These are phyloP conservation scores for Sicyos edulis DNA, from an alignment of 306 rosid genomes.

Conservation along the genomic window DNA sequence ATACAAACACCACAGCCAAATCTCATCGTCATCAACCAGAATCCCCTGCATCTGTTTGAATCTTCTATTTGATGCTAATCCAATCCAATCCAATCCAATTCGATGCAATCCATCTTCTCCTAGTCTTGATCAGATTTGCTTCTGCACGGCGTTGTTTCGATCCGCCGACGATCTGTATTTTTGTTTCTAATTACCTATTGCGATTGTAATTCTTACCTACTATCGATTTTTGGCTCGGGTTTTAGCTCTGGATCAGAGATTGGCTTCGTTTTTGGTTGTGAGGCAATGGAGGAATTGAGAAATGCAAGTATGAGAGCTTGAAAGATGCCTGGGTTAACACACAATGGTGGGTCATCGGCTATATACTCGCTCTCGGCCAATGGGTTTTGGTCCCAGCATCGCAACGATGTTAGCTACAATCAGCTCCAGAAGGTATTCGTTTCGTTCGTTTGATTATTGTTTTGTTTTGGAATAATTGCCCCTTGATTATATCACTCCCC, in stretches of 20 bases:
- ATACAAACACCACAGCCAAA: constrained; percentile 51
- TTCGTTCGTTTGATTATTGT: constrained; percentile 14
- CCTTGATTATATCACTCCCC: constrained; percentile 30
- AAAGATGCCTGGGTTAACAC: constrained; percentile 85
- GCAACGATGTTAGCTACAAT: constrained; percentile 56
- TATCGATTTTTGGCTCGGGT: constrained; percentile 30
- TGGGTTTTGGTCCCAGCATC: constrained; percentile 84
- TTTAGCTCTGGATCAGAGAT: constrained; percentile 32
- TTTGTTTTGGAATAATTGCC: constrained; percentile 15
- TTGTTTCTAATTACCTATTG: constrained; percentile 15
- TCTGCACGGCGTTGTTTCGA: constrained; percentile 31
- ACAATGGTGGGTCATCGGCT: constrained; percentile 54
- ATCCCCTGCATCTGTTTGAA: constrained; percentile 45
- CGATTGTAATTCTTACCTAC: constrained; percentile 17
- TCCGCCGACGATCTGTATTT: constrained; percentile 36
- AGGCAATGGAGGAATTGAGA: constrained; percentile 37
- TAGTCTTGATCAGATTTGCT: constrained; percentile 30
- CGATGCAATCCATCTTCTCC: constrained; percentile 2
- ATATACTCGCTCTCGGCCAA: constrained; percentile 47
- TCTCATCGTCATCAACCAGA: constrained; percentile 61
- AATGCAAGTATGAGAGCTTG: constrained; percentile 42
- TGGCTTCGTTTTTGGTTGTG: constrained; percentile 27
- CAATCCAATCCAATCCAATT: constrained; percentile 24
- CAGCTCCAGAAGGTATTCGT: constrained; percentile 84
- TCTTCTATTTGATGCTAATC: constrained; percentile 28